Conservation (phyloP, 1,139 yeast species). For the Suhomyces wounanorum region DNA sequence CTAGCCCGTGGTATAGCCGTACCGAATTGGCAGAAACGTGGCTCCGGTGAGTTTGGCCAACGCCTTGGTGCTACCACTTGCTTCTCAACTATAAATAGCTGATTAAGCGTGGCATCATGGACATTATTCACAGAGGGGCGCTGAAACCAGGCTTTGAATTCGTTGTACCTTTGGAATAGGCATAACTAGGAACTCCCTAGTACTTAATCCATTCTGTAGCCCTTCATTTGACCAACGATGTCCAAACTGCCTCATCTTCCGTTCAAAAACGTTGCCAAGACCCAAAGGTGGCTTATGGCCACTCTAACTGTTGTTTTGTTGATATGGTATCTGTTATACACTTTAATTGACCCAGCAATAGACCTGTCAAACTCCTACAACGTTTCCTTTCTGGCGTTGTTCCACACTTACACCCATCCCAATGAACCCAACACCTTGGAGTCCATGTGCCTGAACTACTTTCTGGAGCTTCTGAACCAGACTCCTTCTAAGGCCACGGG, state of each 20-base stretch:
- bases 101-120: background rate
- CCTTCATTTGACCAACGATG: background rate
- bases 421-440: background rate
- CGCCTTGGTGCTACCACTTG: background rate
- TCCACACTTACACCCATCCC: background rate
- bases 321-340: background rate
- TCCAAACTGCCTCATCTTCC: background rate
- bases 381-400: background rate
- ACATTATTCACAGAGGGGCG: background rate
- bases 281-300: background rate
- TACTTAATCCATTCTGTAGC: background rate
- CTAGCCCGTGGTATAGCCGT: background rate
- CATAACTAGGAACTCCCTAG: background rate
- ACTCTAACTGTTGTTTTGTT: background rate
- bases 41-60: background rate
- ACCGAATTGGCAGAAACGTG: background rate
- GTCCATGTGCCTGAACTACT: conserved; percentile 1
- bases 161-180: background rate
- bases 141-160: background rate
- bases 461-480: background rate
- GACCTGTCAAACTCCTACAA: background rate
- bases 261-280: background rate
- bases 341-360: background rate
- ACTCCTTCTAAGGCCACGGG: conserved; percentile 1
- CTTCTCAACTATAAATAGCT: background rate